Base-by-base conservation (phyloP, 176 grass and related monocot genomes). In the Ampelocalamus luodianensis region DNA sequence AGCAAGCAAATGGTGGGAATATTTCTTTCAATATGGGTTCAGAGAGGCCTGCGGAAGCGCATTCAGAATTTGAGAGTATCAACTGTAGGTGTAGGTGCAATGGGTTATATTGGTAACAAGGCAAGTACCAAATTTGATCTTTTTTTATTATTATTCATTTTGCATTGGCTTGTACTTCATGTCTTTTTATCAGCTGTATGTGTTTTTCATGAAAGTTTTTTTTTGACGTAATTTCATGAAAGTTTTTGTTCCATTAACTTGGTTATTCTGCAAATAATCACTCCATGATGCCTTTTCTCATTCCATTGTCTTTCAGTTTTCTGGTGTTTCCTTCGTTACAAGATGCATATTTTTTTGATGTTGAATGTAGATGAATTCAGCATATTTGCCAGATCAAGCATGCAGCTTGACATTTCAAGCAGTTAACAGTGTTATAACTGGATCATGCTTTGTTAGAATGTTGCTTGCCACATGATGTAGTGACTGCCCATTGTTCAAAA, bases 91-190 rank as follows among this genome's bases (percentile, higher is more conserved):
- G 93, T 98, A 0, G 96, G 96, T 58, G 91, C 89, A 54, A 95
- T 98, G 96, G 96, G 96, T 8, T 98, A 95, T 69, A 98, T 98
- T 65, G 96, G 96, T 45, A 98, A 98, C 12, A 98, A 98, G 96
- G 96, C 55, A 75, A 76, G 80, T 76, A 12, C 53, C 46, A 81
- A 82, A 73, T 42, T 83, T 76, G 17, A 71, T 48, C 45, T 62
- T 82, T 84, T 13, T 6, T 65, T 27, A n/a, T 39, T 79, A 48
- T 32, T 71, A 62, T 68, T 49, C 22, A 5, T 60, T 79, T 56
- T 55, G 37, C 39, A 55, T 79, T 49, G 4, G 4, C 50, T 86
- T 24, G 8, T 34, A 34, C 39, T 82, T 72, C 43, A 80, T 67
- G 62, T 11, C 24, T 16, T 62, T 23, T 4, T 72, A 72, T 72